A percentile compares a stretch with the other conserved stretches of the same genome.
Conservation (phyloP, 495 filamentous ascomycete genomes). For the Xylaria venustula region DNA sequence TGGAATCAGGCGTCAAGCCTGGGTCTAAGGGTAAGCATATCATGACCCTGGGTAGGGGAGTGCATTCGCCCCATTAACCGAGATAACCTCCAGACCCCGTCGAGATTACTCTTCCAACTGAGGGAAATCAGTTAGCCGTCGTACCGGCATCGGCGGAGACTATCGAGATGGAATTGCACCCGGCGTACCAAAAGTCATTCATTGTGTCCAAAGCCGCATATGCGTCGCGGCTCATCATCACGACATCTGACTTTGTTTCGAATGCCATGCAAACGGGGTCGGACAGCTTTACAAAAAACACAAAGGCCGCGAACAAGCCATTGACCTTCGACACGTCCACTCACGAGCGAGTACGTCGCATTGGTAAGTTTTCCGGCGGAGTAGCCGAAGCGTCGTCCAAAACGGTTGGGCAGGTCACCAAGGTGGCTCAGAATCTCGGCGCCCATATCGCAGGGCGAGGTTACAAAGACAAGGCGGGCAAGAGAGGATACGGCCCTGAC, state of each 20-base stretch:
- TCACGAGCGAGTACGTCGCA: constrained; percentile 78
- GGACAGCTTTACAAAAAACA: constrained; percentile 75
- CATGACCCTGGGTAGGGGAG: neutral
- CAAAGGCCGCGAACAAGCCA: constrained; percentile 71
- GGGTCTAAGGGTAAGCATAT: constrained; percentile 77
- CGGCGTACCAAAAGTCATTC: constrained; percentile 81
- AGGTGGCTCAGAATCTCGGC: constrained; percentile 83
- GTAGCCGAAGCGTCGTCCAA: constrained; percentile 79
- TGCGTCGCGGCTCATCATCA: constrained; percentile 91
- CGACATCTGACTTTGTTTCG: constrained; percentile 73
- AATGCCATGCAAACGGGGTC: constrained; percentile 73
- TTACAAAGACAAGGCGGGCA: constrained; percentile 47
- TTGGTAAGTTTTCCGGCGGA: constrained; percentile 73
- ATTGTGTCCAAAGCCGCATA: constrained; percentile 87
- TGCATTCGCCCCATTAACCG: neutral
- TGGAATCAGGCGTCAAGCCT: constrained; percentile 69
- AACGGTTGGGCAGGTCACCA: constrained; percentile 74
- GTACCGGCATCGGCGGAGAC: constrained; percentile 78
- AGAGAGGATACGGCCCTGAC: constrained; percentile 60
- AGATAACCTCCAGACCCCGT: constrained; percentile 66
- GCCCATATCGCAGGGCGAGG: constrained; percentile 67
- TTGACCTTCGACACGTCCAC: constrained; percentile 85
- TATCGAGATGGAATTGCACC: constrained; percentile 76
- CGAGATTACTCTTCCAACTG: constrained; percentile 77
- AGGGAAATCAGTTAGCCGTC: constrained; percentile 70